A percentile compares a stretch with the other conserved stretches of the same genome.
Conservation (phyloP, 768 basidiomycete species). For the Agrocybe praecox region DNA sequence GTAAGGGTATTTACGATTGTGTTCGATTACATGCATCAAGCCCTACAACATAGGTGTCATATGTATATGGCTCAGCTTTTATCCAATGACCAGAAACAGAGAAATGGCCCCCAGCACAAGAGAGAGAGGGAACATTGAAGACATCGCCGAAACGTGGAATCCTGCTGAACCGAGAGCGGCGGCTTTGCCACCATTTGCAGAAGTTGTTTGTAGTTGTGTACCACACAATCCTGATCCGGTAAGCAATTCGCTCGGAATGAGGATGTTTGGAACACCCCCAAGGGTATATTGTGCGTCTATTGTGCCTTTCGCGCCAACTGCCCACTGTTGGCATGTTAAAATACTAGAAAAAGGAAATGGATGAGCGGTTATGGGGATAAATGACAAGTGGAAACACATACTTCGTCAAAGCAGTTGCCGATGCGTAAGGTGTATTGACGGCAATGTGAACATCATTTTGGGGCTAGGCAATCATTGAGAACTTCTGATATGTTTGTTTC, state of each 20-base stretch:
- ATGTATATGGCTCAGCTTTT: background rate
- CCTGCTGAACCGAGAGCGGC: slow-evolving; percentile 12
- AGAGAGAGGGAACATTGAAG: slow-evolving; percentile 2
- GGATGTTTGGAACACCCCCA: slow-evolving; percentile 63
- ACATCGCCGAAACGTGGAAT: background rate
- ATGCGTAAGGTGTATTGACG: slow-evolving; percentile 56
- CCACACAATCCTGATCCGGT: slow-evolving; percentile 42
- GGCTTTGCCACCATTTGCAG: slow-evolving; percentile 23
- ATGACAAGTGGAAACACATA: slow-evolving; percentile 30
- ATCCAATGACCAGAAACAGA: background rate
- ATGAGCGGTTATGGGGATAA: background rate
- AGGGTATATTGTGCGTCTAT: slow-evolving; percentile 62
- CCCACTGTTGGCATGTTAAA: slow-evolving; percentile 67
- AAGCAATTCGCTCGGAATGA: slow-evolving; percentile 44
- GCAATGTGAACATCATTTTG: slow-evolving; percentile 55
- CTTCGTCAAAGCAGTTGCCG: slow-evolving; percentile 57
- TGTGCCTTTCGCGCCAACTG: slow-evolving; percentile 65
- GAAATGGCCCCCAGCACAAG: slow-evolving; percentile 2
- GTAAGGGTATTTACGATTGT: background rate
- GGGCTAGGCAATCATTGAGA: slow-evolving; percentile 33
- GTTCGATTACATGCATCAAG: background rate
- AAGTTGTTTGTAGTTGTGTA: slow-evolving; percentile 16
- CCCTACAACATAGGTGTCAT: background rate
- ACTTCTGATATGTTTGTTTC: background rate
- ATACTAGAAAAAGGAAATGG: slow-evolving; percentile 41